Base-by-base conservation (phyloP, 2,329 filamentous ascomycete species). In the Cercospora zeae-maydis region DNA sequence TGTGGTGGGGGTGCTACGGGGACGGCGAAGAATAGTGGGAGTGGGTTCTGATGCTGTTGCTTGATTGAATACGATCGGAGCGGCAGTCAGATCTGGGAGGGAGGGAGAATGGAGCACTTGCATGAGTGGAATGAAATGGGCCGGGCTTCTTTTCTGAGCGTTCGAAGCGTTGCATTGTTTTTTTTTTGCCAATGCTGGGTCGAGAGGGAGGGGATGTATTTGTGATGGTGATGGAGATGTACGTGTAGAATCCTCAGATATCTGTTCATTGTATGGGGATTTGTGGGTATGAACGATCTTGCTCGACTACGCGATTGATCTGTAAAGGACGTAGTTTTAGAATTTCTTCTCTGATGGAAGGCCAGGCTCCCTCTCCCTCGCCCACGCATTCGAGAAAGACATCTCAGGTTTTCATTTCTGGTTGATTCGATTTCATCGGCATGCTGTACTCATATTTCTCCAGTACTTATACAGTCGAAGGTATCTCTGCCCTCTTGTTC, bases 1-100 rank as follows among this genome's bases (percentile, higher is more conserved):
- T 88, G 86, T 72, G 83, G 83, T 24, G 80, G 82, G 16, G 65
- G 65, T 2, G 19, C 42, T 24, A 36, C 33, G 3, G 57, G 57
- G 14, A 52, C 47, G 14, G 47, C 47, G 27, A 52, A 5, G 30
- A 52, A 30, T 52, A 59, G 57, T 52, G 45, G 34, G 16, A 59
- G 57, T 49, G 57, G 45, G 30, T 37, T 56, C 14, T 56, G 47
- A 33, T 51, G 9, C 11, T 39, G 36, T 9, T 13, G 36, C 3
- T 8, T 8, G 36, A 8, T 9, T 39, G 36, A 2, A 39, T 39
- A 39, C n/a, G 11, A 13, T 13, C 3, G 11, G n/a, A 8, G 36
- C 3, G 6, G 24, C 6, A 27, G 24, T 6, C 24, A 42, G 37
- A 19, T 42, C 19, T 45, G 10, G 19, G 13, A 45, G 21, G 39